Percentiles rank a stretch among this genome's conserved stretches.
Evolutionary conservation across 805 yeast genomes (phyloP).

Genomic region (Torulaspora indica): DNA sequence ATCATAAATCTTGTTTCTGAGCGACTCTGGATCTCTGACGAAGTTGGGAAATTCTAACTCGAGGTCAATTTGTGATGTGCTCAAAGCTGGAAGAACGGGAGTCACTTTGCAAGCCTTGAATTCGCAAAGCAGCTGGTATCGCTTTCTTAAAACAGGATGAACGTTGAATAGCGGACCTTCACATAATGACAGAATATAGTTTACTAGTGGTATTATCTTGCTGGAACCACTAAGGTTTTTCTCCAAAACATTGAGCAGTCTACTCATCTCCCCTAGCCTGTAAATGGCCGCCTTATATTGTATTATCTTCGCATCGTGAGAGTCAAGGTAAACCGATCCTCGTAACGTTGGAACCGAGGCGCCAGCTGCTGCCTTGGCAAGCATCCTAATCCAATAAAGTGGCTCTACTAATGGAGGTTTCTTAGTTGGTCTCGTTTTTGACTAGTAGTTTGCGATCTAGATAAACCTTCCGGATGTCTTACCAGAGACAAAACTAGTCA

Average conservation of each 20-base stretch:
- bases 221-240: slow-evolving; percentile 23
- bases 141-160: slow-evolving; percentile 38
- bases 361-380: slow-evolving; percentile 37
- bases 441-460: neutral
- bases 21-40: slow-evolving; percentile 8
- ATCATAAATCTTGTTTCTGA: slow-evolving; percentile 25
- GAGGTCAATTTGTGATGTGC: slow-evolving; percentile 20
- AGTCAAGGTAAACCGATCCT: slow-evolving; percentile 39
- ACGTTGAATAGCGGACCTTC: slow-evolving; percentile 42
- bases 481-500: neutral
- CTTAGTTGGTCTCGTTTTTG: neutral
- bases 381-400: slow-evolving; percentile 15
- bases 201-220: slow-evolving; percentile 35
- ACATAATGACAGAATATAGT: slow-evolving; percentile 35
- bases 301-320: slow-evolving; percentile 52
- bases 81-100: slow-evolving; percentile 21
- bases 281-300: slow-evolving; percentile 53
- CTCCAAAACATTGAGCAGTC: slow-evolving; percentile 34
- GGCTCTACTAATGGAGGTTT: neutral
- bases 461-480: neutral
- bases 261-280: slow-evolving; percentile 41
- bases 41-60: slow-evolving; percentile 24
- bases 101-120: slow-evolving; percentile 26
- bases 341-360: slow-evolving; percentile 35
- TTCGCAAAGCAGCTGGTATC: slow-evolving; percentile 37